A percentile compares a stretch with the other conserved stretches of the same genome.
phyloP scores from a whole-genome alignment of 805 yeast genomes.

The Saccharomycopsis oosterbeekiorum region DNA sequence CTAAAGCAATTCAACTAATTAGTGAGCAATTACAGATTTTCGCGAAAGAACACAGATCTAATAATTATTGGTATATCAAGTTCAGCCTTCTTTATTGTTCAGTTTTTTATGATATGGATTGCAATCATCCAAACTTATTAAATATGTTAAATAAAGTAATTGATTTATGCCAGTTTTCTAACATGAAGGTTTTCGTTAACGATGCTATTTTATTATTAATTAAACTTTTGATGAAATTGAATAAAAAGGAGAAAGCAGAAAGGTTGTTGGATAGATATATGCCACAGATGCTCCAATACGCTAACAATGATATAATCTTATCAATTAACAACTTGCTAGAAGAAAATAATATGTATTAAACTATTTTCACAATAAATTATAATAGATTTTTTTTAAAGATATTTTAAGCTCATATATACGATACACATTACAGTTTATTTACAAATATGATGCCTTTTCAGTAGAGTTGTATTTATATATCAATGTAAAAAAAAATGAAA shows the following conservation, averaged over 20 bases:
- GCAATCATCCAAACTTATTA: constrained; percentile 36
- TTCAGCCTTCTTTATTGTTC: constrained; percentile 39
- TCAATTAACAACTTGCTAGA: background rate
- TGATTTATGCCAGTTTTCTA: constrained; percentile 36
- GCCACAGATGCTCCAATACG: constrained; percentile 35
- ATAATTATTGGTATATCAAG: constrained; percentile 36
- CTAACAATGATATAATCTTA: constrained; percentile 20
- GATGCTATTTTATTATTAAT: constrained; percentile 40
- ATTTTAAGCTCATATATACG: too few relatives aligned
- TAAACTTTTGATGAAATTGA: constrained; percentile 34
- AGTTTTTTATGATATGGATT: constrained; percentile 27
- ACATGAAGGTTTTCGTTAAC: constrained; percentile 34
- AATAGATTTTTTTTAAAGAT: background rate
- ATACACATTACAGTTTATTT: too few relatives aligned
- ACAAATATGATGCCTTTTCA: too few relatives aligned
- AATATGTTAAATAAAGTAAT: constrained; percentile 42
- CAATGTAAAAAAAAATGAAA: too few relatives aligned
- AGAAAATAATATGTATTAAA: background rate
- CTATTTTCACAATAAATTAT: background rate
- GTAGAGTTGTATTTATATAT: too few relatives aligned
- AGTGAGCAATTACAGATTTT: constrained; percentile 21
- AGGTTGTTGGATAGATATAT: constrained; percentile 32
- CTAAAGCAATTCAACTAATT: constrained; percentile 21
- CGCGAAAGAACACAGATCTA: constrained; percentile 21
- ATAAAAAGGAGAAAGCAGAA: constrained; percentile 35